Evolutionary conservation across 495 filamentous ascomycete species (phyloP).

Genomic region (Talaromyces trachyspermus): DNA sequence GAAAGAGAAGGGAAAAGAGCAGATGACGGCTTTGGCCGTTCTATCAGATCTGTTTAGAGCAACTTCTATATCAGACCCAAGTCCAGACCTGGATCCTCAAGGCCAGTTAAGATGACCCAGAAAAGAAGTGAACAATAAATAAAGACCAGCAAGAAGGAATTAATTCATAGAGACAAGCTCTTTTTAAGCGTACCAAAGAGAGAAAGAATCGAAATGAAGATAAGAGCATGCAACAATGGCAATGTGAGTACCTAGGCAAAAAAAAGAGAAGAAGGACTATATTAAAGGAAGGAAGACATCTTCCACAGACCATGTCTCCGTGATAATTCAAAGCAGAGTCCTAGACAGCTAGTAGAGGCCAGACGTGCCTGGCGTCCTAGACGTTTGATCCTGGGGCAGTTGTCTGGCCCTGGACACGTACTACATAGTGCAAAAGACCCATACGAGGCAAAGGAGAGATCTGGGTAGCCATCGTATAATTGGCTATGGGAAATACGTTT

Average conservation of each 20-base stretch:
- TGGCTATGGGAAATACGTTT: too few species aligned
- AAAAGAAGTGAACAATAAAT: slow-evolving; percentile 19
- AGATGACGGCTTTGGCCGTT: neutral
- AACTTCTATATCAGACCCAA: slow-evolving; percentile 8
- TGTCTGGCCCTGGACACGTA: neutral
- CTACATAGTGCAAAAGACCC: neutral
- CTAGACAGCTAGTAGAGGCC: neutral
- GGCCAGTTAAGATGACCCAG: slow-evolving; percentile 8
- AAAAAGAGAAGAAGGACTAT: neutral
- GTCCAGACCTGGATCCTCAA: slow-evolving; percentile 16
- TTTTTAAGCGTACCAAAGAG: too few species aligned
- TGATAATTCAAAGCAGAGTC: neutral
- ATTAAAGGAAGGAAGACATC: neutral
- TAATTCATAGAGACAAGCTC: too few species aligned
- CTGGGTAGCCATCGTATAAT: too few species aligned
- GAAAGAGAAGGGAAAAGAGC: neutral
- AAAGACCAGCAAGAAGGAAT: too few species aligned
- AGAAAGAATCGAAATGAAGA: too few species aligned
- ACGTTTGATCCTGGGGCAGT: slow-evolving; percentile 1
- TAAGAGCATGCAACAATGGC: too few species aligned
- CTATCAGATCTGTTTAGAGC: neutral
- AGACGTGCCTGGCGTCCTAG: neutral
- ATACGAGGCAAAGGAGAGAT: neutral
- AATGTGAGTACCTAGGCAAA: neutral
- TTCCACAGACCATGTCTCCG: neutral